Conservation (phyloP, 2,329 filamentous ascomycete genomes). For the Stachybotrys chartarum region DNA sequence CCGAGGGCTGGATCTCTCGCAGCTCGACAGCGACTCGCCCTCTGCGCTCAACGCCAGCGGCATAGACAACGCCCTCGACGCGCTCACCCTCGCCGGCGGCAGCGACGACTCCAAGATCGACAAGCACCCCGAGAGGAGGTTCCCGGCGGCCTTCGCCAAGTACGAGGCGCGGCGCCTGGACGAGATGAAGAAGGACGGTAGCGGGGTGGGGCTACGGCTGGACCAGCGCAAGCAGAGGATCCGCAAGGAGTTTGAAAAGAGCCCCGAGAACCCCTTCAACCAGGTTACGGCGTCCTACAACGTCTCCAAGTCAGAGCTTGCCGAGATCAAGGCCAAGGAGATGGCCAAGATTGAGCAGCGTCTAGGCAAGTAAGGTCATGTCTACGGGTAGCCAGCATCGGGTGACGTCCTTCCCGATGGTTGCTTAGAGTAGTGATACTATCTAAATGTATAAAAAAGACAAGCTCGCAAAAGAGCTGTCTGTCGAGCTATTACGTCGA, state of each 20-base stretch:
- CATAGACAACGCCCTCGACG: conserved; percentile 91
- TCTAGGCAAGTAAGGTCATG: conserved; percentile 33
- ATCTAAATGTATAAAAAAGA: conserved; percentile 1
- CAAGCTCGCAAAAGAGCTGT: neutral
- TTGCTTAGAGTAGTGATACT: neutral
- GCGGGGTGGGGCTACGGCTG: conserved; percentile 62
- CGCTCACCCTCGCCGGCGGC: conserved; percentile 58
- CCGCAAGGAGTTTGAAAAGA: conserved; percentile 89
- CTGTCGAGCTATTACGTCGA: too few relatives aligned
- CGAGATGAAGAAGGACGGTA: conserved; percentile 80
- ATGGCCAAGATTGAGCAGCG: conserved; percentile 67
- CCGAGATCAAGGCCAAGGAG: conserved; percentile 57
- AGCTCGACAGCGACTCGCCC: conserved; percentile 61
- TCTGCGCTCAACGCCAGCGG: conserved; percentile 69
- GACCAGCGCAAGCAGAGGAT: conserved; percentile 82
- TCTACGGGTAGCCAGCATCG: neutral
- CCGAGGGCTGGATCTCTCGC: conserved; percentile 65
- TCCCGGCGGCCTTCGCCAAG: conserved; percentile 75
- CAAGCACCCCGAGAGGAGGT: conserved; percentile 79
- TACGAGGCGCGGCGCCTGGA: conserved; percentile 75
- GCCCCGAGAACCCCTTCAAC: conserved; percentile 92
- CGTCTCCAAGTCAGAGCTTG: conserved; percentile 69
- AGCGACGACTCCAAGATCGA: conserved; percentile 67
- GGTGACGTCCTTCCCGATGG: neutral
- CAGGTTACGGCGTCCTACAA: conserved; percentile 73